Evolutionary conservation across 768 basidiomycete species (phyloP), one percentile per base, ranked within the genome.

Genomic region (Boletus rufocinnamomeus): DNA sequence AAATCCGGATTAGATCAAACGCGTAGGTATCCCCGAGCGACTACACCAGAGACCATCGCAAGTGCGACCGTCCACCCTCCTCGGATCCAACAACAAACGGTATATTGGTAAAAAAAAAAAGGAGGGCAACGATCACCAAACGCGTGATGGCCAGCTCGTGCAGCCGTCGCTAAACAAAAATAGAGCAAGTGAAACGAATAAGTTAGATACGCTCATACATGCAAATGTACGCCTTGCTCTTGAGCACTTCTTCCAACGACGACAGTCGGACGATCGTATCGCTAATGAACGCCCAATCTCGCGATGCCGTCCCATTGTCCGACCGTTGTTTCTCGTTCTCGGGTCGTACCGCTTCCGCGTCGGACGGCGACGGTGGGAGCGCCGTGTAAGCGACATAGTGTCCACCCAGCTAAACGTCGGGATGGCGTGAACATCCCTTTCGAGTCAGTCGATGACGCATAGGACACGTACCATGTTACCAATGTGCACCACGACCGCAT

Each of bases 281-380:
- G 65, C 93, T 95, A 73, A 96, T 87, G 70, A 89, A 95, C 47
- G 91, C 91, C 95, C 95, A 98, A 60, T 90, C 84, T 44, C 93
- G 56, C 27, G 60, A 34, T 4, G 51, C 32, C 27, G 61, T 21
- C 51, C 63, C 38, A 3, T 40, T 25, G 9, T 57, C 58, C 30
- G 58, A 16, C 16, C 46, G 40, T 0, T 44, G 43, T 37, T 60
- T 69, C 41, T 64, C 64, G 32, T 50, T 45, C 38, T 59, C 61
- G 7, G 62, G 23, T 2, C 25, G 58, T 3, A 19, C 38, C 6
- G 25, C 35, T 19, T 66, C 65, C 0, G 48, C 40, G 4, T 70
- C 64, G 28, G 59, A 38, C 5, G 69, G 60, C 56, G 74, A 38
- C 43, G 74, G 73, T 27, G 87, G 89, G 23, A 92, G 80, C 2